phyloP scores from a whole-genome alignment of 1,284 basidiomycete species.

The Ceratobasidium sp. region DNA sequence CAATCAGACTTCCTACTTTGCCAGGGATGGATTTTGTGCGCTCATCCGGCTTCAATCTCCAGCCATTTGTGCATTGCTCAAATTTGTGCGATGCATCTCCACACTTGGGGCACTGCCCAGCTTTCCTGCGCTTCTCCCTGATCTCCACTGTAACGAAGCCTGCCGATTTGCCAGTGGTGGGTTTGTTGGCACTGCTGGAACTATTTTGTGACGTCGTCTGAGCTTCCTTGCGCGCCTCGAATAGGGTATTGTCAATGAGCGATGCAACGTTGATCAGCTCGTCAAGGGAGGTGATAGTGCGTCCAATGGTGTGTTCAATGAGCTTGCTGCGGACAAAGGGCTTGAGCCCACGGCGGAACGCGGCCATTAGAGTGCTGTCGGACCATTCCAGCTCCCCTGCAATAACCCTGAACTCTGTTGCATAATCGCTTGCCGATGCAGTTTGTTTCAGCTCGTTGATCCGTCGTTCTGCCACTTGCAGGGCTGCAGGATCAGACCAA shows the following conservation, averaged over 20 bases:
- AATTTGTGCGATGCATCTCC: not conserved
- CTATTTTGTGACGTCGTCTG: not conserved
- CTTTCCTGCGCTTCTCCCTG: constrained; percentile 1
- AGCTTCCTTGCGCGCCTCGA: not conserved
- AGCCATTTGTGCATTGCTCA: not conserved
- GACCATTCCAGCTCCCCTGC: not conserved
- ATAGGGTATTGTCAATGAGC: constrained; percentile 5
- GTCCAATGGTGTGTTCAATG: not conserved
- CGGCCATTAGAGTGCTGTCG: not conserved
- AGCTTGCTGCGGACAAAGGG: not conserved
- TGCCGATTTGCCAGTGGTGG: not conserved
- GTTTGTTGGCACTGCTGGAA: not conserved
- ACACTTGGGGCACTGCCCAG: not conserved
- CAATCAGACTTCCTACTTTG: not conserved
- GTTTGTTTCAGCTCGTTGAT: not conserved
- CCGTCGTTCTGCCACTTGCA: not conserved
- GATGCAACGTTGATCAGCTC: not conserved
- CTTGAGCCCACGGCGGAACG: not conserved
- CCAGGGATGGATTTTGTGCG: not conserved
- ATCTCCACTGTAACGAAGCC: not conserved
- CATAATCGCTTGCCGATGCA: not conserved
- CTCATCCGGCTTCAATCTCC: not conserved
- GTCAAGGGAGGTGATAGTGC: not conserved
- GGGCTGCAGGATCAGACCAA: not conserved
- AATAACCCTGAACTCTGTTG: not conserved